These are phyloP conservation scores for Saccharomycopsis sp. DNA, from an alignment of 805 yeast genomes.

Conservation along the genomic window DNA sequence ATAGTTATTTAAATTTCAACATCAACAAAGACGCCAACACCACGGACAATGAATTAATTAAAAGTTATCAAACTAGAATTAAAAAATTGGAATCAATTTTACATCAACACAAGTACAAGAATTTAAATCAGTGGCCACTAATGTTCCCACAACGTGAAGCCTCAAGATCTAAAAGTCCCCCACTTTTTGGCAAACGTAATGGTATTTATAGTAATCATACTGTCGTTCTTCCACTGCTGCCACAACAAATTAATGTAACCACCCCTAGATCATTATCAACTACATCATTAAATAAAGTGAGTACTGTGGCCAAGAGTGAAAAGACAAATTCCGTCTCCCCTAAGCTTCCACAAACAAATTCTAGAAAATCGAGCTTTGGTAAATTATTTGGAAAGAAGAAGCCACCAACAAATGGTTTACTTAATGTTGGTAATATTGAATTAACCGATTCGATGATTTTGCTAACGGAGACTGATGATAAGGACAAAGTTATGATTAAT, in stretches of 20 bases:
- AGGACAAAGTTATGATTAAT: background rate
- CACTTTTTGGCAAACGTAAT: background rate
- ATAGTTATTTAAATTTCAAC: conserved; percentile 11
- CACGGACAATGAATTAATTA: conserved; percentile 34
- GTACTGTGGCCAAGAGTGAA: conserved; percentile 17
- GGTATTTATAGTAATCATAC: background rate
- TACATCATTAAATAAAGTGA: conserved; percentile 16
- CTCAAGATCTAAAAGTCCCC: conserved; percentile 16
- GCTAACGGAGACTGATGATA: conserved; percentile 8
- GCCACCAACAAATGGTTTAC: conserved; percentile 5
- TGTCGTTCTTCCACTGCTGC: background rate
- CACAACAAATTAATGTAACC: conserved; percentile 7
- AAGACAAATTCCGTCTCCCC: background rate
- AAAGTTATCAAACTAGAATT: conserved; percentile 65
- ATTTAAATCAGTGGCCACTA: conserved; percentile 40
- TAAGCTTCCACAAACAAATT: too few species aligned
- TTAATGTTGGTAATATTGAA: conserved; percentile 17
- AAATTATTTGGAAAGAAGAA: conserved; percentile 8
- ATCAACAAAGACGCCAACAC: conserved; percentile 7
- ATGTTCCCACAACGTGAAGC: conserved; percentile 5
- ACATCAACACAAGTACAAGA: conserved; percentile 63
- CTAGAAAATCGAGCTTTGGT: conserved; percentile 11
- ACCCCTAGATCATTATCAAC: conserved; percentile 15
- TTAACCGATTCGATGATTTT: conserved; percentile 18
- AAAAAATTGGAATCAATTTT: conserved; percentile 69